Evolutionary conservation across 768 basidiomycete species (phyloP), one percentile per base, ranked within the genome.

Genomic region (Pleurotus cornucopiae): DNA sequence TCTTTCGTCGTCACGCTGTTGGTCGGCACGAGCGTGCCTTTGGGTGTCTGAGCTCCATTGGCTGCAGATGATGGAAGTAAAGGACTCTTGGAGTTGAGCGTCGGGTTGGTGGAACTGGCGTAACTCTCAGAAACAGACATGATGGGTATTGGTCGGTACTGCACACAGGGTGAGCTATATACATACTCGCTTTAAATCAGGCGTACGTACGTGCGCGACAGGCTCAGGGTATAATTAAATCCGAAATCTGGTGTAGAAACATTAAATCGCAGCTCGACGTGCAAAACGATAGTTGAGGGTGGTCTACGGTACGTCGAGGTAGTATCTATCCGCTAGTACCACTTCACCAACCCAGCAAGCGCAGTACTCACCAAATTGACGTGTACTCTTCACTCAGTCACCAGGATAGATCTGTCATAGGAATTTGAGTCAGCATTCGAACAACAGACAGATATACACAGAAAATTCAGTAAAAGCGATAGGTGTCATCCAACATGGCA

Each of bases 1-100:
- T 89, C 86, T 55, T 78, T 82, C 5, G 88, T 91, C 2, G 88
- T 85, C 49, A 94, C 89, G 56, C 80, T 89, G 70, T 94, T 94
- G 7, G 91, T 94, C 6, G 91, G 91, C 2, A 91, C 81, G 30
- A 91, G 76, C 5, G 76, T 68, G 5, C 73, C 71, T 26, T 45
- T 53, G 5, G 45, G 54, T 25, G 54, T 51, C 18, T 67, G 66
- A 6, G 70, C 57, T 55, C 77, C 76, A 66, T 75, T 71, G 60
- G 69, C 64, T 53, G 71, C 63, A 25, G 71, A 63, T 18, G 73
- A 63, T n/a, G 67, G 54, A 2, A 66, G 60, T 57, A 64, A 46
- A 20, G 71, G 61, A 54, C 64, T 70, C 55, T 71, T 68, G 30
- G 30, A 34, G 30, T 34, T 34, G 30, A 34, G 30, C 30, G 30